Conservation (phyloP, 2,329 filamentous ascomycete species). For the Penicillium capsulatum region DNA sequence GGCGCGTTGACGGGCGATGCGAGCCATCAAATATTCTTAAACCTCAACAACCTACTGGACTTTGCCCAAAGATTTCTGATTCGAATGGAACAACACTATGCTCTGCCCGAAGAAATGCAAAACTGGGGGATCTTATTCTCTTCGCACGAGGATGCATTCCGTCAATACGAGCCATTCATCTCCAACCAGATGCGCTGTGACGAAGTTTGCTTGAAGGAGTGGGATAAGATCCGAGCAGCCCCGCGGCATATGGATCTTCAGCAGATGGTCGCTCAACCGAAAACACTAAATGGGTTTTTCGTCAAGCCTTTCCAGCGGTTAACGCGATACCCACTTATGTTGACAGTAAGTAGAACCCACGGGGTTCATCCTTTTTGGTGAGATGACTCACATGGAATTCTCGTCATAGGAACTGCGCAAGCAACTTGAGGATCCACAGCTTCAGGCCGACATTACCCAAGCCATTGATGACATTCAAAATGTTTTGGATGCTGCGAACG, state of each 20-base stretch:
- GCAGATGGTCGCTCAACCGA: conserved; percentile 78
- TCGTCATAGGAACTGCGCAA: conserved; percentile 71
- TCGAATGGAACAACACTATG: conserved; percentile 91
- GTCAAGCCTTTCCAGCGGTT: conserved; percentile 95
- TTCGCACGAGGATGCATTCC: conserved; percentile 78
- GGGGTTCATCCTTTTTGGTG: neutral
- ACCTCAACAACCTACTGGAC: conserved; percentile 90
- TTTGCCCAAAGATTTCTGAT: conserved; percentile 95
- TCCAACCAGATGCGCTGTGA: conserved; percentile 93
- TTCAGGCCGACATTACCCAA: conserved; percentile 65
- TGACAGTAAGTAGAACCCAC: conserved; percentile 59
- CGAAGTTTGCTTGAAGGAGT: conserved; percentile 74
- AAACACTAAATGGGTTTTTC: conserved; percentile 84
- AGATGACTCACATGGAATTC: neutral
- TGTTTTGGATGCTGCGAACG: conserved; percentile 79
- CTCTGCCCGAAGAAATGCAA: conserved; percentile 68
- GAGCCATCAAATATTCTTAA: conserved; percentile 92
- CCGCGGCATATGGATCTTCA: conserved; percentile 60
- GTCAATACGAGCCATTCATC: conserved; percentile 94
- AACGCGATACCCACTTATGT: conserved; percentile 86
- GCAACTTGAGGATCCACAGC: conserved; percentile 68
- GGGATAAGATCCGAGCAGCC: conserved; percentile 76
- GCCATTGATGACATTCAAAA: conserved; percentile 80
- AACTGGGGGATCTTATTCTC: conserved; percentile 95
- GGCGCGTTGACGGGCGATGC: conserved; percentile 84